Base-by-base conservation (phyloP, 2,329 filamentous ascomycete genomes). In the Phaeoacremonium minimum region DNA sequence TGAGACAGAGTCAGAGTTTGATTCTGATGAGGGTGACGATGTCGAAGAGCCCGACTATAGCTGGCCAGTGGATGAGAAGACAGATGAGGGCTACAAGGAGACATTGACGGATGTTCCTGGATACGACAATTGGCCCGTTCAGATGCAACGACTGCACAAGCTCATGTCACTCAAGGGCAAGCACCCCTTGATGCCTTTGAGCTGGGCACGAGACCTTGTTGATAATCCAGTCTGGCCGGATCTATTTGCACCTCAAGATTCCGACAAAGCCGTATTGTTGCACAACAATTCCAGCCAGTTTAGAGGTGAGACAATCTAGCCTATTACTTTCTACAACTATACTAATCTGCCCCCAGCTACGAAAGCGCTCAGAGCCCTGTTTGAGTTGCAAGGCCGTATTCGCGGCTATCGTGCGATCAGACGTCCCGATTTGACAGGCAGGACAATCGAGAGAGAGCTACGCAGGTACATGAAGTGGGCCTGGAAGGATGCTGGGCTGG, bases 151-250 rank as follows among this genome's bases (percentile, higher is more conserved):
- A 14, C 43, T 61, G 15, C 57, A 61, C 45, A 56, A 52, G 30
- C 46, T 61, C 32, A 46, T 61, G 15, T 52, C 51, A 13, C 50
- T 63, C 39, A 55, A 57, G 30, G 59, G 59, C 3, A 43, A 50
- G 19, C 56, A 60, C 35, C 57, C 58, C 5, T 50, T 63, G 45
- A 47, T 63, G 35, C 52, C 54, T 9, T 53, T 50, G 4, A 45
- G 42, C 11, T 61, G 58, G 59, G 41, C 40, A 20, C 39, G 52
- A 35, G 50, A 54, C 39, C 57, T 60, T 36, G 44, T 48, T 34
- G 58, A 57, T 32, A 54, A 58, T 41, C 55, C 56, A 3, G 45
- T 61, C 39, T 51, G 53, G 6, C 48, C 50, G 7, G 43, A 51
- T 15, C 48, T 63, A 14, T 62, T 60, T 40, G 50, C 56, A 8